Evolutionary conservation across 1,284 basidiomycete species (phyloP), one percentile per base, ranked within the genome.

Genomic region (Apiotrichum sp.): DNA sequence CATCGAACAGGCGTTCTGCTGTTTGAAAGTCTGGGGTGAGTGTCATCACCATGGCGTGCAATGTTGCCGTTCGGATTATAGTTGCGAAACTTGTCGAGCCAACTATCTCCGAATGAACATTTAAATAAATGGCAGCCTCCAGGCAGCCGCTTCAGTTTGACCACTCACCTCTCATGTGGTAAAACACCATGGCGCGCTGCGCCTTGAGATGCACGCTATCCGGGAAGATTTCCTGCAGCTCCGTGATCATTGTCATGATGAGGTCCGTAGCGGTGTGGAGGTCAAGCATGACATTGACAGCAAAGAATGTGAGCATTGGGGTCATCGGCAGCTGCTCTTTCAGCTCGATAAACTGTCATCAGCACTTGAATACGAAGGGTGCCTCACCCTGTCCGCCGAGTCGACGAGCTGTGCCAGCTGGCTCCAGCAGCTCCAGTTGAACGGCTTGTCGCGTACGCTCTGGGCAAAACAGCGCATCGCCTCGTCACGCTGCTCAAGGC

Each of bases 391-490:
- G 76, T 93, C 90, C n/a, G 84, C 84, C 59, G 93, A 91, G 38
- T 86, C 84, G 33, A 96, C 82, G 65, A 90, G 87, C 51, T 84
- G 84, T 2, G 85, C 84, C 22, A 97, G 79, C 53, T 92, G 81
- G 22, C 82, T 79, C 95, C 96, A 99, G 4, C 86, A 82, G 32
- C 89, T 89, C 95, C 96, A 99, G 71, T 98, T 98, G 86, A 92
- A 98, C 7, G 90, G 87, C 68, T 88, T 91, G 3, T 81, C 80
- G 49, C 83, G 81, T 48, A 98, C 85, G 6, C 91, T 93, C 36
- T 84, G 75, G 16, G 97, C 78, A 7, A 86, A 82, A 62, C 81
- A 84, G 68, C 93, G 90, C 38, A 95, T 87, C 0, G 95, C 92
- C 69, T 91, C 88, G 61, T 89, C 85, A 43, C 89, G 82, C 62